phyloP scores from a whole-genome alignment of 179 eudicot species.

The Beta macrorhiza region DNA sequence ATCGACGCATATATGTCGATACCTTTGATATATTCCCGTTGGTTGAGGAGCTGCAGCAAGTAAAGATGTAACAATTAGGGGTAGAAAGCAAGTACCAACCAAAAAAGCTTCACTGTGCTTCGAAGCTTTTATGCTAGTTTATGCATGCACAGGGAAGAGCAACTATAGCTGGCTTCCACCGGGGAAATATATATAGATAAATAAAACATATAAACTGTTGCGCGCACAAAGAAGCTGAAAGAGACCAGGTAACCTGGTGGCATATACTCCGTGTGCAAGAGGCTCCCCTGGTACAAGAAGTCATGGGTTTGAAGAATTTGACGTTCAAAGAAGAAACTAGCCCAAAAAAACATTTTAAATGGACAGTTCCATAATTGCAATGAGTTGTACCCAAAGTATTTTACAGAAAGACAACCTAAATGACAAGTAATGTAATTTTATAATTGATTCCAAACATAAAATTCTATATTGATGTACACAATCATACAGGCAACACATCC shows the following conservation, averaged over 20 bases:
- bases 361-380: not conserved
- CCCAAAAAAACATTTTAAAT: not conserved
- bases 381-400: no score
- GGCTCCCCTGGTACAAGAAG: no score
- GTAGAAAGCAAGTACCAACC: not conserved
- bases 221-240: no score
- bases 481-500: not conserved
- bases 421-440: not conserved
- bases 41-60: constrained; percentile 55
- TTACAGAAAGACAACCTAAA: not conserved
- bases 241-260: no score
- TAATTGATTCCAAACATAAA: not conserved
- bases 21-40: constrained; percentile 70
- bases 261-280: no score
- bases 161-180: not conserved
- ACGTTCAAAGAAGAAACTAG: no score
- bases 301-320: no score
- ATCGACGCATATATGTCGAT: constrained; percentile 63
- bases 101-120: not conserved
- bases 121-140: not conserved
- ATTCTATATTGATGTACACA: not conserved
- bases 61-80: not conserved
- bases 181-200: no score
- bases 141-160: not conserved
- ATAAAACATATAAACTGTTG: no score